A percentile compares a stretch with the other conserved stretches of the same genome.
Conservation (phyloP, 1,284 basidiomycete species). For the Tetrapyrgos nigripes region DNA sequence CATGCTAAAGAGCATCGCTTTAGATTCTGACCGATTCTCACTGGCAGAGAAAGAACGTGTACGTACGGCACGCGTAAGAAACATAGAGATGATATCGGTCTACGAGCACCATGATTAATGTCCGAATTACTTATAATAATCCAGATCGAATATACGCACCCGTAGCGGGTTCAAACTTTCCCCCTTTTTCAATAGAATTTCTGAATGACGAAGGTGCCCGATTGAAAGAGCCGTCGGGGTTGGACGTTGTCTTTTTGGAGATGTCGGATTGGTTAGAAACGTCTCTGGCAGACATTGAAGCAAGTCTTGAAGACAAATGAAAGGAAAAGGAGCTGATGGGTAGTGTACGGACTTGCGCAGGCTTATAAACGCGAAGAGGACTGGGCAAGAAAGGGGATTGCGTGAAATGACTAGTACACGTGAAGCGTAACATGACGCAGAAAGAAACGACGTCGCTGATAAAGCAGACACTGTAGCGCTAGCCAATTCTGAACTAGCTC, state of each 20-base stretch:
- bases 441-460: no score
- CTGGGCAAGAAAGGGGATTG: background rate
- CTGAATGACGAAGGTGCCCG: slow-evolving; percentile 79
- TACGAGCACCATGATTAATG: slow-evolving; percentile 33
- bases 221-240: slow-evolving; percentile 84
- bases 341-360: background rate
- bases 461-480: no score
- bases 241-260: slow-evolving; percentile 60
- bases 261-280: slow-evolving; percentile 37
- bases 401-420: background rate
- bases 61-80: slow-evolving; percentile 79
- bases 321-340: background rate
- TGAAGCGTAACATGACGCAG: background rate
- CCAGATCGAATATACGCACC: slow-evolving; percentile 51
- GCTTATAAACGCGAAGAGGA: background rate
- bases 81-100: slow-evolving; percentile 92
- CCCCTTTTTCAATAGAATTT: slow-evolving; percentile 72
- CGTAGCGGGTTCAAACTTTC: slow-evolving; percentile 82
- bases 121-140: background rate
- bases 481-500: no score
- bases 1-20: slow-evolving; percentile 63
- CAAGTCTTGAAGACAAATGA: background rate
- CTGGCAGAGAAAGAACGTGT: background rate
- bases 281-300: slow-evolving; percentile 12
- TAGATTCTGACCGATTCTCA: background rate